Conservation (phyloP, 164 flowering plant species). For the Magnolia kwangsiensis region DNA sequence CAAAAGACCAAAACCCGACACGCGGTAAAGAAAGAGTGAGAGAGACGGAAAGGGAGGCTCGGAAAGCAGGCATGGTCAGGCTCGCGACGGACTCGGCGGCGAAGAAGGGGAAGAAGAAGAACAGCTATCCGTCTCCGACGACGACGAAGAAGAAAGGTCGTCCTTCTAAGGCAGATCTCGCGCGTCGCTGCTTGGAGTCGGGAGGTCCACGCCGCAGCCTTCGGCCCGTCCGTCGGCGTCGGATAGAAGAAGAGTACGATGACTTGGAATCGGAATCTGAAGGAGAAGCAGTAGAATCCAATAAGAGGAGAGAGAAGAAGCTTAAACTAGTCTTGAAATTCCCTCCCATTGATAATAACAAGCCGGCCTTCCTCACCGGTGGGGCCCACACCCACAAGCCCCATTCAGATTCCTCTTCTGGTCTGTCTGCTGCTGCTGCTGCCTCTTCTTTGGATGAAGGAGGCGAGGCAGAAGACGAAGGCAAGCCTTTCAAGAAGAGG, state of each 20-base stretch:
- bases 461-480: constrained; percentile 12
- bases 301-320: constrained; percentile 60
- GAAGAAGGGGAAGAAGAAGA: constrained; percentile 9
- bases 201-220: constrained; percentile 16
- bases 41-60: constrained; percentile 19
- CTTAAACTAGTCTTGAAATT: constrained; percentile 55
- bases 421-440: not conserved
- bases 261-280: constrained; percentile 30
- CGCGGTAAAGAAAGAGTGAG: constrained; percentile 19
- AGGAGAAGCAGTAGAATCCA: constrained; percentile 16
- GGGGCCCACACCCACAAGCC: not conserved
- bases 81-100: constrained; percentile 33
- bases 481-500: constrained; percentile 45
- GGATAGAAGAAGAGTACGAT: constrained; percentile 35
- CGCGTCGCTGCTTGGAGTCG: constrained; percentile 33
- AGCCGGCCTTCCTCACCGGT: not conserved
- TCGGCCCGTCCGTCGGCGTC: constrained; percentile 6
- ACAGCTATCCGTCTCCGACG: not conserved
- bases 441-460: constrained; percentile 6
- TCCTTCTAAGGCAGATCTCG: constrained; percentile 65
- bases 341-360: not conserved
- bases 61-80: constrained; percentile 48
- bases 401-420: not conserved
- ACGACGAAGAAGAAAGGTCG: constrained; percentile 78
- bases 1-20: not conserved